Evolutionary conservation across 2,329 filamentous ascomycete genomes (phyloP).

Genomic region (Dichotomopilus funicola): DNA sequence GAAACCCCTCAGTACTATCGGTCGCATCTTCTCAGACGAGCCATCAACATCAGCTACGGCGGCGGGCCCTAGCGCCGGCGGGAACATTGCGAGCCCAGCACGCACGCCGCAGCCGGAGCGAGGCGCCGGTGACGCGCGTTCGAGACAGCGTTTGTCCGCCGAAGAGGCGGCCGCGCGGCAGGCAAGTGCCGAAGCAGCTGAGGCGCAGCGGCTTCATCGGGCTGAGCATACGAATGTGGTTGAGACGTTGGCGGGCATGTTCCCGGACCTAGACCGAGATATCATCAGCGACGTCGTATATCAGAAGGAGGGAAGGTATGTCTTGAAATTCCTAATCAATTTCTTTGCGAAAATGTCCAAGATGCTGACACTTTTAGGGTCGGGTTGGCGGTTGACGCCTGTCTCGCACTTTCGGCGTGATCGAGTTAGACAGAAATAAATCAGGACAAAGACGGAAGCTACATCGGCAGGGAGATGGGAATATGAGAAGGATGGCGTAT

Average conservation of each 20-base stretch:
- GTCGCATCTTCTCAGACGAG: conserved; percentile 83
- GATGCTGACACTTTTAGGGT: conserved; percentile 47
- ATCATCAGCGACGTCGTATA: conserved; percentile 95
- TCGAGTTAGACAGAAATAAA: background rate
- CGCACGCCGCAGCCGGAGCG: conserved; percentile 30
- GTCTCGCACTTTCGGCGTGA: conserved; percentile 59
- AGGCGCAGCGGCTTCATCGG: conserved; percentile 74
- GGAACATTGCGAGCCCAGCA: conserved; percentile 33
- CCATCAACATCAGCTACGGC: conserved; percentile 27
- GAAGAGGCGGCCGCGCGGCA: conserved; percentile 87
- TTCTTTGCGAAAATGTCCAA: background rate
- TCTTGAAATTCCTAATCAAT: conserved; percentile 29
- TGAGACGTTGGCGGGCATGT: conserved; percentile 93
- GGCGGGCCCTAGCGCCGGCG: conserved; percentile 9
- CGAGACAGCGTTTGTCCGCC: conserved; percentile 52
- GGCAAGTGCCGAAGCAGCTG: conserved; percentile 81
- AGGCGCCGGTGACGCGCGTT: conserved; percentile 31
- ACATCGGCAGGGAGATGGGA: too few relatives aligned
- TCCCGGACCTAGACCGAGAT: conserved; percentile 87
- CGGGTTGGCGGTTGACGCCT: conserved; percentile 78
- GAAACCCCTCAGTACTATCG: conserved; percentile 82
- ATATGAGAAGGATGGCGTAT: too few relatives aligned
- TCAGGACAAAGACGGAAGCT: too few relatives aligned
- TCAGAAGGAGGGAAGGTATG: conserved; percentile 87
- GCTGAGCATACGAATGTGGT: conserved; percentile 87